A percentile compares a stretch with the other conserved stretches of the same genome.
phyloP scores from a whole-genome alignment of 495 filamentous ascomycete genomes.

The Penicillium flavigenum region DNA sequence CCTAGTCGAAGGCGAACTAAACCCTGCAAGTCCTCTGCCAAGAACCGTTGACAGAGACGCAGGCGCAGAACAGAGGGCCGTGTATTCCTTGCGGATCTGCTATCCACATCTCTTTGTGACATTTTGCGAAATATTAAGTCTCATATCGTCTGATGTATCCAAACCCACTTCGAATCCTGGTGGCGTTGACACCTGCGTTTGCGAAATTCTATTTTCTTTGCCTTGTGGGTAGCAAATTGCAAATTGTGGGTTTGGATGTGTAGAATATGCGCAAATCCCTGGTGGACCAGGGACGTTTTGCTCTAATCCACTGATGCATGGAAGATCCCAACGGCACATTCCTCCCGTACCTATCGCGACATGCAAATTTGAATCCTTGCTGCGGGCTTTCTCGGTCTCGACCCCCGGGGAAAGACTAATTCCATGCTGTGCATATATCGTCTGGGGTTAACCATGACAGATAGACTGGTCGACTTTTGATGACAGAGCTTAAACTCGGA shows the following conservation, averaged over 20 bases:
- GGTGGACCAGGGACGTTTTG: conserved; percentile 4
- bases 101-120: conserved; percentile 15
- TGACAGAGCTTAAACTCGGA: conserved; percentile 9
- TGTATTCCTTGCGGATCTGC: conserved; percentile 12
- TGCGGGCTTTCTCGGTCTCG: conserved; percentile 5
- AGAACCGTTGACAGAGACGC: conserved; percentile 14
- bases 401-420: not conserved
- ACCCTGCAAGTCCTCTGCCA: conserved; percentile 10
- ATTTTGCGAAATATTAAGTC: conserved; percentile 1
- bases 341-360: not conserved
- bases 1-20: not conserved
- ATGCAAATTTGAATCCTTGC: conserved; percentile 8
- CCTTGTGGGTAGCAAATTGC: not conserved
- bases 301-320: conserved; percentile 2
- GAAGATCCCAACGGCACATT: conserved; percentile 7
- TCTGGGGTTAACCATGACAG: conserved; percentile 14
- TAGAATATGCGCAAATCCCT: conserved; percentile 1
- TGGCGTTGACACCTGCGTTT: conserved; percentile 7
- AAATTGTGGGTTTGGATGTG: conserved; percentile 8
- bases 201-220: not conserved
- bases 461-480: conserved; percentile 8
- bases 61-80: conserved; percentile 8
- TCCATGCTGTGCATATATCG: conserved; percentile 8
- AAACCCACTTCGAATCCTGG: conserved; percentile 9
- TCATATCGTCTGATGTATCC: conserved; percentile 14